These are phyloP conservation scores for Ramaria sp. DNA, from an alignment of 768 basidiomycete genomes.

Conservation along the genomic window DNA sequence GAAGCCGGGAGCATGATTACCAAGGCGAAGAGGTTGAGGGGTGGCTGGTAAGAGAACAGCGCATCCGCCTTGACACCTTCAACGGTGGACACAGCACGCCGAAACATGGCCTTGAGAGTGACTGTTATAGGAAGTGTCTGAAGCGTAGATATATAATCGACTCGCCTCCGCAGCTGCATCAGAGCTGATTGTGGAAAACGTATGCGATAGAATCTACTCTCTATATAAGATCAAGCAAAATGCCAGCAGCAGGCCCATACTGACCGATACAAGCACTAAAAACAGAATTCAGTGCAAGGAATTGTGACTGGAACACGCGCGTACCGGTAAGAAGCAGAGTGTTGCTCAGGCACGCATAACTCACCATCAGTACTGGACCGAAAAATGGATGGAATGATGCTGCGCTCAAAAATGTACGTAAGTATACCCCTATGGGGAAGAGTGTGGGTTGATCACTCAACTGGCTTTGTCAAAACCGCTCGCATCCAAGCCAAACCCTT, in stretches of 20 bases:
- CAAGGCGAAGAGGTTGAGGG: slow-evolving; percentile 81
- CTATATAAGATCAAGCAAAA: neutral
- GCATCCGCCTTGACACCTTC: slow-evolving; percentile 93
- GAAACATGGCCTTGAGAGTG: slow-evolving; percentile 74
- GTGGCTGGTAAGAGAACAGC: slow-evolving; percentile 89
- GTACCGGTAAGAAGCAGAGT: slow-evolving; percentile 84
- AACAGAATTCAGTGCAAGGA: slow-evolving; percentile 1
- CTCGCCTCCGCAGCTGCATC: slow-evolving; percentile 85
- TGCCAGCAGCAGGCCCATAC: slow-evolving; percentile 16
- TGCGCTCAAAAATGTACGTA: slow-evolving; percentile 16
- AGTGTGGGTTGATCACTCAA: slow-evolving; percentile 26
- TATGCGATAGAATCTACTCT: slow-evolving; percentile 80
- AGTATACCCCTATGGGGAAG: neutral
- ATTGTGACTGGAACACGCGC: slow-evolving; percentile 15
- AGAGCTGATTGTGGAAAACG: slow-evolving; percentile 86
- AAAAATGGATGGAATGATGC: slow-evolving; percentile 77
- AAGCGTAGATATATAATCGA: neutral
- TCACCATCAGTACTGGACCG: slow-evolving; percentile 85
- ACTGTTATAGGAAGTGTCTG: slow-evolving; percentile 8
- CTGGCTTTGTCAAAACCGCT: slow-evolving; percentile 76
- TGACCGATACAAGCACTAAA: slow-evolving; percentile 67
- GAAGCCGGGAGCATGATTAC: slow-evolving; percentile 80
- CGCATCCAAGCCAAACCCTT: slow-evolving; percentile 88
- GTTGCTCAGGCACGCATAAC: slow-evolving; percentile 86
- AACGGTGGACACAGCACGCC: slow-evolving; percentile 86